These are phyloP conservation scores for Vachellia collinsii DNA, from an alignment of 306 rosid species.

Conservation along the genomic window DNA sequence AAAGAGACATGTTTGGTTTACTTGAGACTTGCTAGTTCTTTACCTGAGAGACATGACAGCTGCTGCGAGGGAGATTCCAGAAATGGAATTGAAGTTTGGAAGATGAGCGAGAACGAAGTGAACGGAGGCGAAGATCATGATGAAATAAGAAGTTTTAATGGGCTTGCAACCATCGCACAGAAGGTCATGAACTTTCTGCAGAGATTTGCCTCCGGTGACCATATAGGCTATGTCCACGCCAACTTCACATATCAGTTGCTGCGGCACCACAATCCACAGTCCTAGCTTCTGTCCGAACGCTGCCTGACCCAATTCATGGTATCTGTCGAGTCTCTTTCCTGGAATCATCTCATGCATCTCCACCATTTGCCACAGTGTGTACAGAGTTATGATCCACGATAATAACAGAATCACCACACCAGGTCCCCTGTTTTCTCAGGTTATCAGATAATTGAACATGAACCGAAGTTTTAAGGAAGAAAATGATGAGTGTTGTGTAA, in stretches of 20 bases:
- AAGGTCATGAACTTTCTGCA: constrained; percentile 58
- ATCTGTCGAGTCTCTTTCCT: constrained; percentile 50
- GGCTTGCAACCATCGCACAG: constrained; percentile 42
- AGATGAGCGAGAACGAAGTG: constrained; percentile 78
- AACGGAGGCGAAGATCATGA: constrained; percentile 74
- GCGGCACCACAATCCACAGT: constrained; percentile 54
- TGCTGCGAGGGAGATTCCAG: constrained; percentile 70
- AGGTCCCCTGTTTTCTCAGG: constrained; percentile 69
- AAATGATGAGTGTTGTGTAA: neutral
- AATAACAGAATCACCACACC: constrained; percentile 58
- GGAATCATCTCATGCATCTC: constrained; percentile 58
- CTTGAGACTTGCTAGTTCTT: neutral
- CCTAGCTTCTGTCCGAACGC: constrained; percentile 53
- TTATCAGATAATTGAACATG: neutral
- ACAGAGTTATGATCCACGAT: constrained; percentile 48
- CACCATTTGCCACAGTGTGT: constrained; percentile 54
- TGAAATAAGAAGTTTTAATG: constrained; percentile 57
- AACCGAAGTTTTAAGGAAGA: neutral
- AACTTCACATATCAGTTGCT: constrained; percentile 63
- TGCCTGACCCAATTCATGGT: constrained; percentile 52
- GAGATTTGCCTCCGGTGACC: constrained; percentile 78
- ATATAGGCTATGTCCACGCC: constrained; percentile 68
- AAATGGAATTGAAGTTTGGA: constrained; percentile 72
- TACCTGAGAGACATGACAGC: constrained; percentile 81
- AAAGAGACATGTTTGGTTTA: neutral